A percentile compares a stretch with the other conserved stretches of the same genome.
These are phyloP conservation scores for Penicillium sp. DNA, from an alignment of 2,329 filamentous ascomycete genomes.

Conservation along the genomic window DNA sequence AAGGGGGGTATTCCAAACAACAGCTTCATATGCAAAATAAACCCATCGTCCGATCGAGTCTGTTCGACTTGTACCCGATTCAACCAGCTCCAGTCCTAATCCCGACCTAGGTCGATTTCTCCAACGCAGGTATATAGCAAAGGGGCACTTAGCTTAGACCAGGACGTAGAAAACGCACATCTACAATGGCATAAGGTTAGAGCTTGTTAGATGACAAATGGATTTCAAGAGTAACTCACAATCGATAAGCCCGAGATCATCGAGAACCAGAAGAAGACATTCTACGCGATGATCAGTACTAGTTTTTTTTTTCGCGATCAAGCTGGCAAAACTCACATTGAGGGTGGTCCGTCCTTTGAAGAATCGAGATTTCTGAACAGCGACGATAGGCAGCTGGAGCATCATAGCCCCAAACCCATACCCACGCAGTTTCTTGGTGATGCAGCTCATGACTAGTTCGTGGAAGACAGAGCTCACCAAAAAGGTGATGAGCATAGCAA, in stretches of 20 bases:
- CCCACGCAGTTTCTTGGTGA: slow-evolving; percentile 92
- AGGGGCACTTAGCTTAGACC: slow-evolving; percentile 12
- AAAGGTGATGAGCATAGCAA: slow-evolving; percentile 89
- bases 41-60: neutral
- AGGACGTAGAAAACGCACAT: slow-evolving; percentile 66
- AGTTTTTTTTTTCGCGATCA: neutral
- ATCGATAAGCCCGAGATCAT: slow-evolving; percentile 86
- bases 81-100: neutral
- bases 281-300: slow-evolving; percentile 46
- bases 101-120: too few relatives aligned
- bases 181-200: slow-evolving; percentile 31
- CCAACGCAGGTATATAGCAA: neutral
- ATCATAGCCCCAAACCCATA: slow-evolving; percentile 96
- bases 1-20: neutral
- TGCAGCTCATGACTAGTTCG: slow-evolving; percentile 96
- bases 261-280: slow-evolving; percentile 86
- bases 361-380: slow-evolving; percentile 79
- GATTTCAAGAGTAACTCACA: slow-evolving; percentile 55
- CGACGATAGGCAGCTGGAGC: slow-evolving; percentile 94
- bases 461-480: slow-evolving; percentile 86
- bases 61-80: neutral
- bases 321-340: slow-evolving; percentile 57
- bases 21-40: neutral
- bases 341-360: slow-evolving; percentile 75
- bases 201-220: slow-evolving; percentile 1